phyloP scores from a whole-genome alignment of 192 early-diverging fungal genomes.

The Ramicandelaber brevisporus region DNA sequence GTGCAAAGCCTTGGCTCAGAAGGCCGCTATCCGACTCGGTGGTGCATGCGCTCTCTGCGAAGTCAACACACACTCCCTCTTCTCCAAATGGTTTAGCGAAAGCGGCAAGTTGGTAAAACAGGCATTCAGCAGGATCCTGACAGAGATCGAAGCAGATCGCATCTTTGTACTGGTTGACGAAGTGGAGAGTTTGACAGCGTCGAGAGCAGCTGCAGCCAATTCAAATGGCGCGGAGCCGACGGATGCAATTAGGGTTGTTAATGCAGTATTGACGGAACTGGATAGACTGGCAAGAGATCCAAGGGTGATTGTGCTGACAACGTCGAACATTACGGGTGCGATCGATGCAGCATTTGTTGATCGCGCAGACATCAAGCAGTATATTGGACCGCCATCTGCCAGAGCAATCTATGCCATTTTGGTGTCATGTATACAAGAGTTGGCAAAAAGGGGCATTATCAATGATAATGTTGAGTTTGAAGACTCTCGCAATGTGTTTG shows the following conservation, averaged over 20 bases:
- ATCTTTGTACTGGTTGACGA: conserved; percentile 36
- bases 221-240: conserved; percentile 38
- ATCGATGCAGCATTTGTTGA: conserved; percentile 32
- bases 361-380: conserved; percentile 37
- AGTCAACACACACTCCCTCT: conserved; percentile 45
- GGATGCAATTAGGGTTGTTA: conserved; percentile 40
- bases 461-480: too few species aligned
- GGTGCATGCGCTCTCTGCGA: conserved; percentile 19
- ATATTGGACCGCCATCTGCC: conserved; percentile 20
- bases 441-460: too few species aligned
- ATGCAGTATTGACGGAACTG: conserved; percentile 44
- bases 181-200: conserved; percentile 40
- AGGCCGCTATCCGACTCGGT: conserved; percentile 23
- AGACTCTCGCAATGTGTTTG: too few species aligned
- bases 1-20: conserved; percentile 34
- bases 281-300: conserved; percentile 26
- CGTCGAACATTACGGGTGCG: conserved; percentile 44
- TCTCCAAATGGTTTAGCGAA: conserved; percentile 56
- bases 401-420: conserved; percentile 29
- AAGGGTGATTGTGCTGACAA: conserved; percentile 40
- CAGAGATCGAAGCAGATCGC: conserved; percentile 23
- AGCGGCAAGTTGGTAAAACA: conserved; percentile 36
- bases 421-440: conserved; percentile 18
- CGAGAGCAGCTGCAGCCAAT: conserved; percentile 28
- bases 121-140: conserved; percentile 28